Percentiles rank a stretch among this genome's conserved stretches.
phyloP scores from a whole-genome alignment of 2,329 filamentous ascomycete genomes.

The Paraphaeosphaeria sporulosa region DNA sequence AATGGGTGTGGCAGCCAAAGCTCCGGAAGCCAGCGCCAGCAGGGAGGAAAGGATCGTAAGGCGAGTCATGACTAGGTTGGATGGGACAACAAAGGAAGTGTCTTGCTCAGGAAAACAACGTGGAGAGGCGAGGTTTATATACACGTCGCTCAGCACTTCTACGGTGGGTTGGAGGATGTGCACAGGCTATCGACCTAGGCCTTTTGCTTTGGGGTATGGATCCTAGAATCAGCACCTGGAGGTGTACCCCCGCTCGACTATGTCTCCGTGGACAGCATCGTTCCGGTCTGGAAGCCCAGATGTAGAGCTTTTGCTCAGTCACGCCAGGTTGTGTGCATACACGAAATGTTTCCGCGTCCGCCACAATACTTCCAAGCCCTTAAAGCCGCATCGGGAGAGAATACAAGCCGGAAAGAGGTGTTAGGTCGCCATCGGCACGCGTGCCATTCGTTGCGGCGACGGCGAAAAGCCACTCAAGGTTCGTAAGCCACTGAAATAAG shows the following conservation, averaged over 20 bases:
- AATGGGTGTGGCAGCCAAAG: constrained; percentile 28
- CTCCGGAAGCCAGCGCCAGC: constrained; percentile 28
- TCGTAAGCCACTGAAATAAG: constrained; percentile 5
- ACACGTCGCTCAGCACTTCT: not conserved
- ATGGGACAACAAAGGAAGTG: constrained; percentile 1
- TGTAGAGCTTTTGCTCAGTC: not conserved
- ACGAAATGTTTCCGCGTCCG: constrained; percentile 14
- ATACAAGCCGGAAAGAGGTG: not conserved
- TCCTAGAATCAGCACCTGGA: constrained; percentile 12
- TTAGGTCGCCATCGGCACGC: not conserved
- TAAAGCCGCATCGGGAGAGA: constrained; percentile 16
- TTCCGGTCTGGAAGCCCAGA: constrained; percentile 19
- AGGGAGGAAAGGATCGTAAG: constrained; percentile 23
- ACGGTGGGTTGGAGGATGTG: not conserved
- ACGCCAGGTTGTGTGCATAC: constrained; percentile 11
- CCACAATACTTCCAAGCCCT: constrained; percentile 38
- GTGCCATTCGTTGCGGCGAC: not conserved
- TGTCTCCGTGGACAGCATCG: not conserved
- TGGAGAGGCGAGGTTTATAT: not conserved
- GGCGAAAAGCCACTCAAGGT: not conserved
- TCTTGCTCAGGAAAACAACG: not conserved
- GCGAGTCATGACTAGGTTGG: constrained; percentile 27
- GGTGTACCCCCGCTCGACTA: not conserved
- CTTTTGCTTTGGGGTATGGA: not conserved
- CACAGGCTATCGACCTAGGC: not conserved